Evolutionary conservation across 2,329 filamentous ascomycete species (phyloP).

Genomic region (Paecilomyces dactylethromorphus): DNA sequence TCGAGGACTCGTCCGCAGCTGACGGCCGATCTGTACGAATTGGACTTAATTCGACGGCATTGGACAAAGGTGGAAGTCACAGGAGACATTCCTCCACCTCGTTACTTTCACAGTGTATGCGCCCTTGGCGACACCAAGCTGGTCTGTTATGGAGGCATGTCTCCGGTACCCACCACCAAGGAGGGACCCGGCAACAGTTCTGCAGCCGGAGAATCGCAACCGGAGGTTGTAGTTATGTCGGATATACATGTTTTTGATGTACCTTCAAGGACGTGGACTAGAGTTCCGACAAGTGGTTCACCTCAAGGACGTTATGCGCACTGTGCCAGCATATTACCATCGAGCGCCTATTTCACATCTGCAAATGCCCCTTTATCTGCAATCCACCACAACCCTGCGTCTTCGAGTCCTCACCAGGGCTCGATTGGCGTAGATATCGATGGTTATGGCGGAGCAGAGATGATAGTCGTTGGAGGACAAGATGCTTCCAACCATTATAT

Average conservation of each 20-base stretch:
- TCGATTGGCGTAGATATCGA: conserved; percentile 83
- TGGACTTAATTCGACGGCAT: conserved; percentile 83
- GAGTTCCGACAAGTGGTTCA: conserved; percentile 69
- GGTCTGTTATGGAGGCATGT: conserved; percentile 98
- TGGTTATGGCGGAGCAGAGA: conserved; percentile 85
- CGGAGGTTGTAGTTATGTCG: conserved; percentile 94
- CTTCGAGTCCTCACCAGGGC: conserved; percentile 77
- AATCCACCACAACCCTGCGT: conserved; percentile 80
- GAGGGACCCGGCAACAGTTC: conserved; percentile 36
- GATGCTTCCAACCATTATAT: conserved; percentile 99
- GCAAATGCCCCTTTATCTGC: conserved; percentile 76
- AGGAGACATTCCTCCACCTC: conserved; percentile 80
- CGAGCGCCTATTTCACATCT: conserved; percentile 79
- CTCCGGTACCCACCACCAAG: conserved; percentile 56
- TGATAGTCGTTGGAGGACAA: conserved; percentile 94
- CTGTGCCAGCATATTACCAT: conserved; percentile 86
- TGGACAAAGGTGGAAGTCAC: conserved; percentile 84
- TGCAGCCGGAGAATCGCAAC: conserved; percentile 55
- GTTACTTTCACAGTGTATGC: conserved; percentile 97
- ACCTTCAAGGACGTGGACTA: conserved; percentile 74
- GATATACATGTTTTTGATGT: conserved; percentile 96
- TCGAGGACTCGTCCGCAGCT: conserved; percentile 78
- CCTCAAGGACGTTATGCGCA: conserved; percentile 95
- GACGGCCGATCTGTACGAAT: conserved; percentile 85
- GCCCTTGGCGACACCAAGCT: conserved; percentile 89